Evolutionary conservation across 805 yeast genomes (phyloP).

Genomic region (Osmozyma mogii): DNA sequence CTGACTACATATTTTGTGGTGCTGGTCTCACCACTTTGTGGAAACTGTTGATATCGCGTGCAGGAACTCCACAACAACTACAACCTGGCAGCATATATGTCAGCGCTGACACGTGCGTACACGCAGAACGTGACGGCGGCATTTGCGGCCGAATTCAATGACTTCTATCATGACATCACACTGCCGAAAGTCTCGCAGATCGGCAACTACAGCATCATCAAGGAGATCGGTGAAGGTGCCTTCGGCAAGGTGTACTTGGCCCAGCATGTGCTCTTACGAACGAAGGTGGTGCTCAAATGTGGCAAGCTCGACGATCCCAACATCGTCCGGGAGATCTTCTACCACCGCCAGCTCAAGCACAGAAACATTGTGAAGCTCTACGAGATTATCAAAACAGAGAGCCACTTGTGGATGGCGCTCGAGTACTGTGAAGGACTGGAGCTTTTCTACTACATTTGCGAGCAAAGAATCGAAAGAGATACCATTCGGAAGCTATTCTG

Average conservation of each 20-base stretch:
- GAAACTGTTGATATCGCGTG: too few species aligned
- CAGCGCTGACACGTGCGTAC: slow-evolving; percentile 8
- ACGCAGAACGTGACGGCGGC: slow-evolving; percentile 40
- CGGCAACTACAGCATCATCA: slow-evolving; percentile 70
- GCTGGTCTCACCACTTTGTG: too few species aligned
- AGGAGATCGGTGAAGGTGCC: slow-evolving; percentile 84
- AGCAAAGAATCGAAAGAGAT: slow-evolving; percentile 39
- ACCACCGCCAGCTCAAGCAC: slow-evolving; percentile 76
- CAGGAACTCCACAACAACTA: too few species aligned
- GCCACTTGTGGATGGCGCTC: slow-evolving; percentile 74
- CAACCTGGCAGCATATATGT: too few species aligned
- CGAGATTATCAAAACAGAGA: slow-evolving; percentile 78
- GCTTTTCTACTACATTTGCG: slow-evolving; percentile 57
- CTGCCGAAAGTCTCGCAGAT: slow-evolving; percentile 50
- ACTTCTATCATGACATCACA: slow-evolving; percentile 39
- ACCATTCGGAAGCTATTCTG: slow-evolving; percentile 50
- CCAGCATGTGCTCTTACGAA: slow-evolving; percentile 61
- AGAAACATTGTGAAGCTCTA: slow-evolving; percentile 78
- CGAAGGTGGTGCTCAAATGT: slow-evolving; percentile 75
- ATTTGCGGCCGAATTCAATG: slow-evolving; percentile 59
- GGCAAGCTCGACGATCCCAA: slow-evolving; percentile 75
- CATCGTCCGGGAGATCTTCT: slow-evolving; percentile 82
- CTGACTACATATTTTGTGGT: too few species aligned
- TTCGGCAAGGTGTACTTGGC: slow-evolving; percentile 92
- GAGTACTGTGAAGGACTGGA: slow-evolving; percentile 87